A percentile compares a stretch with the other conserved stretches of the same genome.
phyloP scores from a whole-genome alignment of 2,329 filamentous ascomycete species.

The Xylaria sp. region DNA sequence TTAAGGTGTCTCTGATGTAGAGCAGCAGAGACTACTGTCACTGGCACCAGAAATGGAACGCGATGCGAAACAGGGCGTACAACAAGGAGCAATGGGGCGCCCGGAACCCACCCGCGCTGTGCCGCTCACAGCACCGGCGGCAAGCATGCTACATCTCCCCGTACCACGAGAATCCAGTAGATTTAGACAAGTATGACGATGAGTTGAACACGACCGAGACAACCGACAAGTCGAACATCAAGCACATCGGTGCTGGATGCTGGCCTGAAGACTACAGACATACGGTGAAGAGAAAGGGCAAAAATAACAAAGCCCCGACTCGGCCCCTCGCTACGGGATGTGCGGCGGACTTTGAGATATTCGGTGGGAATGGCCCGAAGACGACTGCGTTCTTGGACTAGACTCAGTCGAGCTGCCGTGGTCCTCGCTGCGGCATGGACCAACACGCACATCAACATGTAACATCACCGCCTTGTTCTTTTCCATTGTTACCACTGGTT shows the following conservation, averaged over 20 bases:
- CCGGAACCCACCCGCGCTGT: neutral
- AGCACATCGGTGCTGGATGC: neutral
- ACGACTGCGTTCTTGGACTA: neutral
- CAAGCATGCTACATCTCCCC: slow-evolving; percentile 9
- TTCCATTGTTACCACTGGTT: neutral
- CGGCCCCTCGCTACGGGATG: slow-evolving; percentile 28
- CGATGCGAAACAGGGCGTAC: neutral
- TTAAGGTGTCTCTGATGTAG: slow-evolving; percentile 33
- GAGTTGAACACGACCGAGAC: slow-evolving; percentile 6
- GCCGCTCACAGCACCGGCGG: neutral
- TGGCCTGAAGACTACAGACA: neutral
- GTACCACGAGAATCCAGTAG: slow-evolving; percentile 31
- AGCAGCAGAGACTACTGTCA: slow-evolving; percentile 40
- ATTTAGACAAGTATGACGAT: slow-evolving; percentile 31
- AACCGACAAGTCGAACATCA: neutral
- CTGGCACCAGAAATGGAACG: slow-evolving; percentile 32
- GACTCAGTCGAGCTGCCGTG: neutral
- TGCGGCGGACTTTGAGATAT: slow-evolving; percentile 31
- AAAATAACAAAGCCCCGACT: neutral
- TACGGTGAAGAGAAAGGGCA: neutral
- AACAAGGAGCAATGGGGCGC: neutral
- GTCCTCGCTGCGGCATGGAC: neutral
- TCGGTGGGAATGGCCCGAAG: neutral
- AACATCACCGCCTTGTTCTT: neutral
- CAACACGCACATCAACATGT: neutral